Evolutionary conservation across 305 asterid species (phyloP).

Genomic region (Fraxinus floribunda): DNA sequence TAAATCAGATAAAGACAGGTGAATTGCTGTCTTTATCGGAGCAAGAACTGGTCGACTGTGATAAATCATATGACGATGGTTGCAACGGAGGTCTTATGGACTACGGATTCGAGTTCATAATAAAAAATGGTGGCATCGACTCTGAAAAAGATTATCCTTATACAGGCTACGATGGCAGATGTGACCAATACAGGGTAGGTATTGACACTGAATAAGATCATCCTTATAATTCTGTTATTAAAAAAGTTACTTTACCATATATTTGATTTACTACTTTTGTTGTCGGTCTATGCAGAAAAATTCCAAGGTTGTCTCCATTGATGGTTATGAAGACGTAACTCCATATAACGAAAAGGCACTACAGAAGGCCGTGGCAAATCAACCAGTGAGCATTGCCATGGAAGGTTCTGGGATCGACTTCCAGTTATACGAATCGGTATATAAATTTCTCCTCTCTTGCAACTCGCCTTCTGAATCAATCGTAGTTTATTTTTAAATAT

Average conservation of each 20-base stretch:
- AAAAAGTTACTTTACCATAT: too few species aligned
- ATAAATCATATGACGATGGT: constrained; percentile 20
- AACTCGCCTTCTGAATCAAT: background rate
- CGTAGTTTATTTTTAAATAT: background rate
- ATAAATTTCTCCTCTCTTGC: constrained; percentile 4
- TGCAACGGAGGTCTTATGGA: constrained; percentile 28
- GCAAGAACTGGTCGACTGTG: constrained; percentile 28
- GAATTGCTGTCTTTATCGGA: constrained; percentile 25
- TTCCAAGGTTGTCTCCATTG: constrained; percentile 68
- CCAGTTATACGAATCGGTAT: constrained; percentile 69
- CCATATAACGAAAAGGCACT: constrained; percentile 48
- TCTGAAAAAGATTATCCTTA: constrained; percentile 25
- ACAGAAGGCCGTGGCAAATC: constrained; percentile 53
- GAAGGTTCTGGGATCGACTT: constrained; percentile 81
- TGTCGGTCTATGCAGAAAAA: constrained; percentile 52
- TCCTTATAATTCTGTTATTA: too few species aligned
- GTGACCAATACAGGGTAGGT: constrained; percentile 66
- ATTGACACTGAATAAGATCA: background rate
- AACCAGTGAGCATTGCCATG: constrained; percentile 68
- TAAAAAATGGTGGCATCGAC: constrained; percentile 22
- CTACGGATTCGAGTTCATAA: constrained; percentile 24
- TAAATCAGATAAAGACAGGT: constrained; percentile 21
- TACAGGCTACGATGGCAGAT: constrained; percentile 43
- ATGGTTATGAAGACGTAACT: constrained; percentile 66
- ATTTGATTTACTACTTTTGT: background rate